Evolutionary conservation across 768 basidiomycete genomes (phyloP), one percentile per base, ranked within the genome.

Genomic region (Macrolepiota dolichaula): DNA sequence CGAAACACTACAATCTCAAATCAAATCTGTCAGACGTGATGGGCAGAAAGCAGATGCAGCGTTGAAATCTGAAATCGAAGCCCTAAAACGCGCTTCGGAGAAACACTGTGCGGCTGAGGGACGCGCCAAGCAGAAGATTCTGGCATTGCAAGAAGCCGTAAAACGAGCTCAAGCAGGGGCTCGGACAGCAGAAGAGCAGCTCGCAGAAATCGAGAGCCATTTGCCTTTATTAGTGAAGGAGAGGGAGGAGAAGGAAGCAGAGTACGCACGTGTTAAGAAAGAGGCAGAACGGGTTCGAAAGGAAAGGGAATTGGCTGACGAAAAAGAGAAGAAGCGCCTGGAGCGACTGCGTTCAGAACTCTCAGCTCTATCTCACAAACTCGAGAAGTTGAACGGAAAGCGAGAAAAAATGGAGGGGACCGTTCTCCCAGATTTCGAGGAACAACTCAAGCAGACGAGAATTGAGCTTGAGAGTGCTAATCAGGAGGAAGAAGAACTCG

Each of bases 61-160:
- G 4, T 78, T 96, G 24, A 89, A 91, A 32, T 78, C 86, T 1
- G 94, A 96, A 73, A 94, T 96, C 47, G 91, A 96, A 37, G 81
- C 83, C 0, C 80, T 96, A 56, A 92, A 91, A 70, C 85, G 92
- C 3, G 84, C 92, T 1, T 87, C 88, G 3, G 94, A 96, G 66
- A 94, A 93, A 66, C 84, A 89, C 58, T 76, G 82, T 0, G 80
- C 85, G 0, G 81, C 84, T 1, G 96, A 98, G 70, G 79, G 85
- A 24, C 84, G 94, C n/a, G 86, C 88, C 10, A 85, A 86, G 47
- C 94, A 96, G 71, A 96, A 94, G 66, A 85, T 89, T 10, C 80
- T 94, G 11, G 92, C 95, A 0, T 75, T 96, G 40, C 94, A 96
- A 70, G 94, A 96, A 68, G 90, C 93, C 2, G 87, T 89, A 12